Conservation (phyloP, 768 basidiomycete species). For the Saitozyma sp. region DNA sequence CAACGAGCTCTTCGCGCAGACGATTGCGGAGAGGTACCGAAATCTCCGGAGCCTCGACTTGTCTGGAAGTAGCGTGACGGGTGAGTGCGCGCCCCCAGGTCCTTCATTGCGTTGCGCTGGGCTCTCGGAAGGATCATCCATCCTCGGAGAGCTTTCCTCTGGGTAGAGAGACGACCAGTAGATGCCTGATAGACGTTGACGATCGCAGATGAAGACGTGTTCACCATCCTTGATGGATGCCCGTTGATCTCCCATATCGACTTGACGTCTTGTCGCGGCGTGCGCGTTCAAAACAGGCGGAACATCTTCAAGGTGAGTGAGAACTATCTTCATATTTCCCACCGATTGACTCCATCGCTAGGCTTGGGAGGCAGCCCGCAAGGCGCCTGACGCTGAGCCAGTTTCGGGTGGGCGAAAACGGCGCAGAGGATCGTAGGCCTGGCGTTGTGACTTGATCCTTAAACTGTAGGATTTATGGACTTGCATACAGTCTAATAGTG, state of each 20-base stretch:
- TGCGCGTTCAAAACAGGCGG: constrained; percentile 33
- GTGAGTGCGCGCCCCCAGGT: neutral
- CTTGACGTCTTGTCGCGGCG: constrained; percentile 38
- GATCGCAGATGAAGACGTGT: constrained; percentile 31
- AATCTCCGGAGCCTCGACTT: constrained; percentile 30
- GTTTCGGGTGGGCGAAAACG: no score
- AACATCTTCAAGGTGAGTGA: constrained; percentile 34
- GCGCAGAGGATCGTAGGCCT: no score
- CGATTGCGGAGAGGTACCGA: constrained; percentile 6
- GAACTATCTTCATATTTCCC: neutral
- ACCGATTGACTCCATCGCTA: neutral
- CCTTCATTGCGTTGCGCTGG: no score
- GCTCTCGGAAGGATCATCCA: no score
- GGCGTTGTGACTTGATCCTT: no score
- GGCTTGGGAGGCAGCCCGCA: constrained; percentile 15
- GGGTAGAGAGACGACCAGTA: no score
- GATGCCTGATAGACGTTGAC: neutral
- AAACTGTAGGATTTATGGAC: no score
- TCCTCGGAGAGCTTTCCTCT: neutral
- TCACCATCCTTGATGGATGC: constrained; percentile 30
- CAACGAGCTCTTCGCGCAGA: no score
- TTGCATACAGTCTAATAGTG: no score
- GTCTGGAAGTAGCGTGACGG: constrained; percentile 28
- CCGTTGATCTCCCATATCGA: constrained; percentile 30
- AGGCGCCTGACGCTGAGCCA: no score